These are phyloP conservation scores for Ustilago bromivora DNA, from an alignment of 1,284 basidiomycete species.

Conservation along the genomic window DNA sequence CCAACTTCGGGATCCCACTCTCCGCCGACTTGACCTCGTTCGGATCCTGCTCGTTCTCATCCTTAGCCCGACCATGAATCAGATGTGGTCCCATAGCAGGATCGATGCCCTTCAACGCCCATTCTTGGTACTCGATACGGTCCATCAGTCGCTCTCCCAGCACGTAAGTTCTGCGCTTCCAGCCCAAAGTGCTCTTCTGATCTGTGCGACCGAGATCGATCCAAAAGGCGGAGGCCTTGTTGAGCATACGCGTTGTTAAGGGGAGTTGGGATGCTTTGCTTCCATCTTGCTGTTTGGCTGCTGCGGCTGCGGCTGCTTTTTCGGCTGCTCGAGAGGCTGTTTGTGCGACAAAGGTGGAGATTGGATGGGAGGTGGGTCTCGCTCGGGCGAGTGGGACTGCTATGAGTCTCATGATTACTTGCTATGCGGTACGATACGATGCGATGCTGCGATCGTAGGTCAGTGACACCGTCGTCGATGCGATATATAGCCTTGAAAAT, in stretches of 20 bases:
- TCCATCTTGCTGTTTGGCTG: conserved; percentile 27
- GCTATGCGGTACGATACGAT: neutral
- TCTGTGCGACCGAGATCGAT: conserved; percentile 60
- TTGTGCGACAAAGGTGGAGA: conserved; percentile 63
- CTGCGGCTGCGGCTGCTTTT: conserved; percentile 33
- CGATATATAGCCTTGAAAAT: neutral
- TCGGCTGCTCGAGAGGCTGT: conserved; percentile 45
- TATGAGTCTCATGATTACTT: conserved; percentile 56
- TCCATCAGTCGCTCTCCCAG: conserved; percentile 68
- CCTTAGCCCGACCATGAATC: conserved; percentile 14
- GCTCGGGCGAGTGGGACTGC: conserved; percentile 60
- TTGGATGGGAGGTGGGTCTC: conserved; percentile 49
- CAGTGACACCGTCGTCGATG: neutral
- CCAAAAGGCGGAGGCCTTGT: conserved; percentile 64
- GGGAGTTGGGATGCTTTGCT: conserved; percentile 28
- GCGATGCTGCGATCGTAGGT: neutral
- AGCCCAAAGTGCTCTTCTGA: conserved; percentile 56
- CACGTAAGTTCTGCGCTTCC: conserved; percentile 62
- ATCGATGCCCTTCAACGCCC: conserved; percentile 68
- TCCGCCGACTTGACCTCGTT: neutral
- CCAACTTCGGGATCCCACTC: conserved; percentile 25
- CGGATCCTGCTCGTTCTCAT: conserved; percentile 3
- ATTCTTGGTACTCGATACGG: conserved; percentile 67
- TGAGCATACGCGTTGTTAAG: conserved; percentile 48
- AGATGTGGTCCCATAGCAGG: conserved; percentile 57